These are phyloP conservation scores for Abortiporus biennis DNA, from an alignment of 1,284 basidiomycete species.

Conservation along the genomic window DNA sequence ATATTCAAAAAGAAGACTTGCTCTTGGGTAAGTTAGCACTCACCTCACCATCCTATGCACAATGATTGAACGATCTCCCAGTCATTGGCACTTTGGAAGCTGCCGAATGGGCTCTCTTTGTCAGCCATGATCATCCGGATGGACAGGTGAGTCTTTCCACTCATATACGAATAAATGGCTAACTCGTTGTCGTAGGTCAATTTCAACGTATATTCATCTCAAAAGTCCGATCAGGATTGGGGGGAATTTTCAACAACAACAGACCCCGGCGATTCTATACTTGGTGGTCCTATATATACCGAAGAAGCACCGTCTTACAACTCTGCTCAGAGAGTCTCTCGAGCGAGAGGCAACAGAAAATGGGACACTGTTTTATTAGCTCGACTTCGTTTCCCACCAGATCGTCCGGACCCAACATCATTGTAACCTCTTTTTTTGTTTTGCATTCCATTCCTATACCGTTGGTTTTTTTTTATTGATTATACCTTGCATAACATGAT, in stretches of 20 bases:
- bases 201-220: conserved; percentile 59
- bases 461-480: too few species aligned
- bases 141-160: conserved; percentile 37
- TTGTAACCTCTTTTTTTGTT: conserved; percentile 8
- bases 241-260: conserved; percentile 51
- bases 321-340: conserved; percentile 45
- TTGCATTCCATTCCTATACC: too few species aligned
- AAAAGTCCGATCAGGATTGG: conserved; percentile 51
- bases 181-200: conserved; percentile 31
- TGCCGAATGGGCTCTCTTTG: conserved; percentile 62
- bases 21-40: conserved; percentile 47
- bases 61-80: conserved; percentile 19
- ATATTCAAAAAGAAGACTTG: conserved; percentile 63
- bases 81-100: conserved; percentile 68
- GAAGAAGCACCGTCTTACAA: conserved; percentile 23
- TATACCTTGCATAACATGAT: too few species aligned
- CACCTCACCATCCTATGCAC: background rate
- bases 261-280: conserved; percentile 27
- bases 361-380: conserved; percentile 39
- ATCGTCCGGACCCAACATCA: conserved; percentile 12
- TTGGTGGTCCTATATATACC: conserved; percentile 32
- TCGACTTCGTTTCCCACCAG: conserved; percentile 12
- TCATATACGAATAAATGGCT: conserved; percentile 4
- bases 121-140: conserved; percentile 63
- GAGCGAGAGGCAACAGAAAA: conserved; percentile 13